phyloP scores from a whole-genome alignment of 2,329 filamentous ascomycete species.

The Xenosphaeropsis pyriputrescens region DNA sequence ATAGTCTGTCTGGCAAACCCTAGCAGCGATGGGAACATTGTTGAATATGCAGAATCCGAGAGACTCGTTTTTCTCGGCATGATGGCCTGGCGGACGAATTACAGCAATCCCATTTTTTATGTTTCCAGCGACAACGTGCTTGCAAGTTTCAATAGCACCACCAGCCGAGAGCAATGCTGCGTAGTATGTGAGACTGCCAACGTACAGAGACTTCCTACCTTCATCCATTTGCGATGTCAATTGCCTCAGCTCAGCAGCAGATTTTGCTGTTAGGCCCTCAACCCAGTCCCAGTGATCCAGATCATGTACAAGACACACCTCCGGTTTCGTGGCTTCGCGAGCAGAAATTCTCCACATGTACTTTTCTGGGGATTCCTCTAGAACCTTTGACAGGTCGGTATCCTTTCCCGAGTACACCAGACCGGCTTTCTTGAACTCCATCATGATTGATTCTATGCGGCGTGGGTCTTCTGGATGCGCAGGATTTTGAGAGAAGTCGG shows the following conservation, averaged over 20 bases:
- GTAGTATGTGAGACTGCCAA: conserved; percentile 67
- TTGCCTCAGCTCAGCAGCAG: conserved; percentile 50
- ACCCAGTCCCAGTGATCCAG: conserved; percentile 71
- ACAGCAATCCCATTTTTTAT: conserved; percentile 95
- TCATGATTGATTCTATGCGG: conserved; percentile 86
- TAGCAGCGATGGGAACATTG: conserved; percentile 88
- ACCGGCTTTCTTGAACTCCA: conserved; percentile 69
- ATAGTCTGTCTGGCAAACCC: conserved; percentile 70
- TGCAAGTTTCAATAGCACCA: conserved; percentile 89
- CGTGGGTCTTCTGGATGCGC: conserved; percentile 91
- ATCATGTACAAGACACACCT: conserved; percentile 70
- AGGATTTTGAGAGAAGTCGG: conserved; percentile 55
- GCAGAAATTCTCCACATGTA: conserved; percentile 68
- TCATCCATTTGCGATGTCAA: conserved; percentile 47
- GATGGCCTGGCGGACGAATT: conserved; percentile 87
- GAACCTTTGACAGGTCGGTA: conserved; percentile 32
- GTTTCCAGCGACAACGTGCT: conserved; percentile 67
- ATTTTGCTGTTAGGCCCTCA: conserved; percentile 34
- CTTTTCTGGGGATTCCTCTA: conserved; percentile 37
- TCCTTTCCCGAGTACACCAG: conserved; percentile 53
- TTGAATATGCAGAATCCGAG: conserved; percentile 98
- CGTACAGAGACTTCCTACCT: conserved; percentile 65
- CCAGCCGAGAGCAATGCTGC: conserved; percentile 77
- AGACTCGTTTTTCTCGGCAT: conserved; percentile 72
- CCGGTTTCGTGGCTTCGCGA: conserved; percentile 60